These are phyloP conservation scores for Nicotiana noctiflora DNA, from an alignment of 257 asterid genomes.

Conservation along the genomic window DNA sequence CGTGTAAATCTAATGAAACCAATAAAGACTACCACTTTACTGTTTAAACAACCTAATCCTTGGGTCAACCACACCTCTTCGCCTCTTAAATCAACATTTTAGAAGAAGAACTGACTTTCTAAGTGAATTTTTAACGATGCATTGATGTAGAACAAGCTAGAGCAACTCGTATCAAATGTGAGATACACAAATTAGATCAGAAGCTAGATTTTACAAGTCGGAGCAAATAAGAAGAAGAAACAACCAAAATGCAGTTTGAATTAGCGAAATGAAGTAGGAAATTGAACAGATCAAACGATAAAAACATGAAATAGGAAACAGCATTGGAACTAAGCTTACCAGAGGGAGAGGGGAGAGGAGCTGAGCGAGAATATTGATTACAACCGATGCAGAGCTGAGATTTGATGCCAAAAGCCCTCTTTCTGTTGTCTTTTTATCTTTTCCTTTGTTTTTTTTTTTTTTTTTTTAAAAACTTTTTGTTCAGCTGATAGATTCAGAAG, in stretches of 20 bases:
- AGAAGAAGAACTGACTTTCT: background rate
- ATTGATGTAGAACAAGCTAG: background rate
- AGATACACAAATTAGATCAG: constrained; percentile 3
- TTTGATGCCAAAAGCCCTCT: constrained; percentile 10
- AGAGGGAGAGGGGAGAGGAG: constrained; percentile 13
- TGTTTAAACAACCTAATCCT: background rate
- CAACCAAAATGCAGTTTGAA: background rate
- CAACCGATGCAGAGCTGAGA: constrained; percentile 12
- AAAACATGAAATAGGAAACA: background rate
- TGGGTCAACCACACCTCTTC: background rate
- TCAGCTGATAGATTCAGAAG: constrained; percentile 23
- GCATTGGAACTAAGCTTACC: constrained; percentile 30
- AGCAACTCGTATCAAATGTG: background rate
- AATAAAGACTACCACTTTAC: background rate
- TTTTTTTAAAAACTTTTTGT: background rate
- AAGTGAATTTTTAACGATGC: background rate
- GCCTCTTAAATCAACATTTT: background rate
- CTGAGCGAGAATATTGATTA: constrained; percentile 4
- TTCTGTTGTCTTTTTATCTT: constrained; percentile 9
- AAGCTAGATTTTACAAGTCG: constrained; percentile 5
- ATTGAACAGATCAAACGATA: constrained; percentile 18
- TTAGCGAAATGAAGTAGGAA: constrained; percentile 21
- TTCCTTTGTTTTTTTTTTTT: constrained; percentile 2
- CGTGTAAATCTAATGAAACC: background rate
- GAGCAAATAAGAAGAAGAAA: background rate